These are phyloP conservation scores for Sequoiadendron giganteum DNA, from an alignment of 75 land plant species.

Conservation along the genomic window DNA sequence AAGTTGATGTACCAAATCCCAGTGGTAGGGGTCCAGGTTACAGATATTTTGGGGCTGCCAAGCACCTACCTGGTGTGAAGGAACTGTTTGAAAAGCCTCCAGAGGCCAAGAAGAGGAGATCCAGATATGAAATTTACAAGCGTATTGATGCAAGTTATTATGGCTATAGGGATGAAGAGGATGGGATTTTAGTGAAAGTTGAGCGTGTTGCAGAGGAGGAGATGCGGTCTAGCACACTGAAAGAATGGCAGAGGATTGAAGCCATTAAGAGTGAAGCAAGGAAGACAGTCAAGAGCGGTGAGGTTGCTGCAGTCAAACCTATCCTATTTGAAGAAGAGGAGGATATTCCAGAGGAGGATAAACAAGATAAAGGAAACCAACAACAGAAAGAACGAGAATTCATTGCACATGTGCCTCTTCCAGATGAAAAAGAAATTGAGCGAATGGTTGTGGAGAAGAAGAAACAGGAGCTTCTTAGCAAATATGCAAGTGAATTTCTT, in stretches of 20 bases:
- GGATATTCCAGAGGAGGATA: conserved; percentile 54
- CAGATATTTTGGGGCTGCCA: conserved; percentile 95
- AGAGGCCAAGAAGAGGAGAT: conserved; percentile 64
- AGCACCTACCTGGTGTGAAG: conserved; percentile 89
- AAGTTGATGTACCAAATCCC: conserved; percentile 72
- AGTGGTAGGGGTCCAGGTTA: conserved; percentile 86
- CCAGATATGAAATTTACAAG: conserved; percentile 89
- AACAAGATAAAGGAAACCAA: conserved; percentile 23
- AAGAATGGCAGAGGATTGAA: conserved; percentile 68
- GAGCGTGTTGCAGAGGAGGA: conserved; percentile 70
- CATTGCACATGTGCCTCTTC: conserved; percentile 91
- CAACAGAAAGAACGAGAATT: conserved; percentile 56
- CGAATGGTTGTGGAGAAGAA: conserved; percentile 91
- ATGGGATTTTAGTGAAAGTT: conserved; percentile 75
- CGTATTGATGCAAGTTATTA: conserved; percentile 94
- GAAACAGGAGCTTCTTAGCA: conserved; percentile 88
- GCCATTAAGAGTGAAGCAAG: conserved; percentile 71
- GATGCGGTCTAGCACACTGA: conserved; percentile 61
- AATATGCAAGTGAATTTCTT: conserved; percentile 72
- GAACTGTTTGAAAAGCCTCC: conserved; percentile 95
- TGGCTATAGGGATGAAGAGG: conserved; percentile 97
- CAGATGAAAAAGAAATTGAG: conserved; percentile 96
- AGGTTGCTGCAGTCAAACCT: conserved; percentile 55
- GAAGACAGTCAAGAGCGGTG: conserved; percentile 79
- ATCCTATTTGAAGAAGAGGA: conserved; percentile 56